Base-by-base conservation (phyloP, 1,284 basidiomycete species). In the Cryptococcus amylolentus region DNA sequence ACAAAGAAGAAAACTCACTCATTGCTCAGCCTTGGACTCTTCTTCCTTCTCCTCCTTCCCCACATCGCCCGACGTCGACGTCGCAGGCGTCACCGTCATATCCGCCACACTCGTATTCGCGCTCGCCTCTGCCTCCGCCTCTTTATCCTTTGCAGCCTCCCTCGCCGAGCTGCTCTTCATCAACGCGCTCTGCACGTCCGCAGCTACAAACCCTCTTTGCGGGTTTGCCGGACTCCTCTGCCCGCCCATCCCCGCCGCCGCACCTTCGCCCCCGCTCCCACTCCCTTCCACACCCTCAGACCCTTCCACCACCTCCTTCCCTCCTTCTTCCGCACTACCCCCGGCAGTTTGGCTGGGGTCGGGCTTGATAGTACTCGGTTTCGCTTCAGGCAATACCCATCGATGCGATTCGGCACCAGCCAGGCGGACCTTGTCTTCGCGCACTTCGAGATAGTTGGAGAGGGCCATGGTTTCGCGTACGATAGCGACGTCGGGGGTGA, bases 321-420 rank as follows among this genome's bases (percentile, higher is more conserved):
- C 41, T 1, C 41, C 41, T 42, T 8, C 41, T 16, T 23, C 16
- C 1, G 7, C 41, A 16, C 41, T 23, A 8, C 41, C 20, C 5
- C 27, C 49, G 18, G 56, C 51, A 6, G 57, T 54, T 1, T 59
- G 51, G 4, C 43, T 49, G 9, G 59, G 57, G 44, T 60, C 59
- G 26, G 57, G 42, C 7, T 54, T 54, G 50, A 69, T 67, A 28
- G 58, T 61, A 27, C 65, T 66, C 14, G 68, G 59, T 48, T 68
- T 67, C 38, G 88, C 88, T 62, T 82, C 82, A 0, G 89, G 89
- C n/a, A 91, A 75, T 16, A 91, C 83, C 73, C 84, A 91, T 54
- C 79, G 75, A 66, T 83, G 79, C 84, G 88, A 89, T 10, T 73
- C 77, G 2, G 72, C 75, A 37, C 80, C 79, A 2, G 80, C 76